These are phyloP conservation scores for Nyssa sinensis DNA, from an alignment of 148 eudicot species.

Conservation along the genomic window DNA sequence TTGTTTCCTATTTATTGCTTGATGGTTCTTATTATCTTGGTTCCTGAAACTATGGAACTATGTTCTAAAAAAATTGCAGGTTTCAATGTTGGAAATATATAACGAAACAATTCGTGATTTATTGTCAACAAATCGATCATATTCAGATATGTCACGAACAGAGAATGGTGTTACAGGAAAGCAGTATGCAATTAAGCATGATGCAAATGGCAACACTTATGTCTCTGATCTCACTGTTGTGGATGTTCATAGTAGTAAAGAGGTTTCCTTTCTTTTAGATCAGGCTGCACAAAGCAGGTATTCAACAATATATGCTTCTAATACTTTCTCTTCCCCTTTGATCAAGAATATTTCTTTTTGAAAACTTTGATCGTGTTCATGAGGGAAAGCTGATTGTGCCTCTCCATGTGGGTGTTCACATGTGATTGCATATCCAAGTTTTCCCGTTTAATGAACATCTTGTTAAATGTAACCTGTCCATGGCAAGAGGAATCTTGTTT, in stretches of 20 bases:
- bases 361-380: background rate
- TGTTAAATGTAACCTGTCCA: background rate
- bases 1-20: background rate
- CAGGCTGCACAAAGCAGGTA: conserved; percentile 99
- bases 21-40: background rate
- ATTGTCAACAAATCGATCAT: conserved; percentile 52
- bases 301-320: background rate
- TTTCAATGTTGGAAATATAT: conserved; percentile 95
- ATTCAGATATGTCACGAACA: conserved; percentile 34
- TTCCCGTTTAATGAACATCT: background rate
- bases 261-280: conserved; percentile 84
- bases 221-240: conserved; percentile 88
- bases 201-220: conserved; percentile 80
- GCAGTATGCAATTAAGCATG: conserved; percentile 88
- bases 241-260: conserved; percentile 82
- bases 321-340: background rate
- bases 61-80: conserved; percentile 38
- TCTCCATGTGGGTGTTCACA: no score
- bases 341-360: background rate
- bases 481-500: background rate
- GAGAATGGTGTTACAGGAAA: conserved; percentile 63
- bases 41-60: conserved; percentile 1
- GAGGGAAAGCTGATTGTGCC: background rate
- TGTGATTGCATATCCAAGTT: background rate
- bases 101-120: conserved; percentile 92